These are phyloP conservation scores for Cercospora sp. DNA, from an alignment of 2,329 filamentous ascomycete genomes.

Conservation along the genomic window DNA sequence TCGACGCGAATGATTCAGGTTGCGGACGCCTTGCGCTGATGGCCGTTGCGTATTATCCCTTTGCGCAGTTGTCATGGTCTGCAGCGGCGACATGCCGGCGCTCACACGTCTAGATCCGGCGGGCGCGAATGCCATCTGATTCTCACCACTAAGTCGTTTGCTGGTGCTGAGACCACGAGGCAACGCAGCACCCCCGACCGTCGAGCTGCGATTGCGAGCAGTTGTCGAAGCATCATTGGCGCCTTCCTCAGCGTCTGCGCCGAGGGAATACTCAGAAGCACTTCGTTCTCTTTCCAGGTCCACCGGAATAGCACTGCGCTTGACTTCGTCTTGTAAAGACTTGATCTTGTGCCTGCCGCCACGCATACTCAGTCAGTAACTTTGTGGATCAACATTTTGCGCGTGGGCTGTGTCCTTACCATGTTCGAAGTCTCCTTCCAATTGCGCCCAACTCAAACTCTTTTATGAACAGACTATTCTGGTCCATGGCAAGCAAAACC, in stretches of 20 bases:
- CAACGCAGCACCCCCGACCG: slow-evolving; percentile 35
- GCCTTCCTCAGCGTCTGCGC: slow-evolving; percentile 40
- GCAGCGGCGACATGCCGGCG: slow-evolving; percentile 34
- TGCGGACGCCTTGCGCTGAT: slow-evolving; percentile 41
- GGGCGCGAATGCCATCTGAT: slow-evolving; percentile 13
- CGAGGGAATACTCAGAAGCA: slow-evolving; percentile 47
- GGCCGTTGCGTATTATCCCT: slow-evolving; percentile 38
- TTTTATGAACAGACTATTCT: slow-evolving; percentile 91
- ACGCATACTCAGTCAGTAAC: not conserved
- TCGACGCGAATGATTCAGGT: slow-evolving; percentile 75
- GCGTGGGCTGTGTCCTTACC: slow-evolving; percentile 47
- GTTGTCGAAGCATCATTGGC: slow-evolving; percentile 40
- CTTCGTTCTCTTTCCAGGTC: slow-evolving; percentile 36
- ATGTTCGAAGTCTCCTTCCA: slow-evolving; percentile 84
- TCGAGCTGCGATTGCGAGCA: slow-evolving; percentile 50
- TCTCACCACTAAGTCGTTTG: slow-evolving; percentile 26
- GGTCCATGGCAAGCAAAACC: slow-evolving; percentile 90
- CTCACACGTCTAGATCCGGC: slow-evolving; percentile 34
- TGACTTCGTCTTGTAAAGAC: slow-evolving; percentile 82
- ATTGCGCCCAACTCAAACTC: slow-evolving; percentile 92
- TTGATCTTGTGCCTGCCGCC: slow-evolving; percentile 76
- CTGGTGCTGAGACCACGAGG: slow-evolving; percentile 26
- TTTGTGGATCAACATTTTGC: not conserved
- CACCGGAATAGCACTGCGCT: slow-evolving; percentile 53
- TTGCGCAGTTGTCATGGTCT: slow-evolving; percentile 38